Evolutionary conservation across 495 filamentous ascomycete species (phyloP).

Genomic region (Penicillium salamii): DNA sequence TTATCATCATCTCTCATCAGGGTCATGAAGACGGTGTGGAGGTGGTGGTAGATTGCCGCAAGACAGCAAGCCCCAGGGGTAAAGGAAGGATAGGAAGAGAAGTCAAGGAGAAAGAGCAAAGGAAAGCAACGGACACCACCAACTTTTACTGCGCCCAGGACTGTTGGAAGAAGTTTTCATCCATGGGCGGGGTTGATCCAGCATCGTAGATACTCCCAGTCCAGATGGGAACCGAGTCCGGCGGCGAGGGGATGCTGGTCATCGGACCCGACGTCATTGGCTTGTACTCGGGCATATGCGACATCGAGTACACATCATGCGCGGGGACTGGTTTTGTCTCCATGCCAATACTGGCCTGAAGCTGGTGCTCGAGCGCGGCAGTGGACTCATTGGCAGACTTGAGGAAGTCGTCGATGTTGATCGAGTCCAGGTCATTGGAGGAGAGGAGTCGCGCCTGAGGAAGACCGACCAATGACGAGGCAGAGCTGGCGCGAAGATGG

Average conservation of each 20-base stretch:
- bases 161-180: conserved; percentile 33
- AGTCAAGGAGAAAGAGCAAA: conserved; percentile 8
- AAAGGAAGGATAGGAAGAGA: conserved; percentile 7
- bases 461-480: conserved; percentile 53
- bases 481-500: conserved; percentile 50
- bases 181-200: conserved; percentile 28
- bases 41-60: conserved; percentile 46
- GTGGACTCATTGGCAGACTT: conserved; percentile 48
- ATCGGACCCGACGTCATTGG: conserved; percentile 15
- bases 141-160: conserved; percentile 36
- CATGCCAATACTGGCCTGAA: conserved; percentile 43
- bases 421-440: conserved; percentile 52
- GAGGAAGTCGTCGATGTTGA: conserved; percentile 65
- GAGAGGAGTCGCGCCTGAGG: conserved; percentile 50
- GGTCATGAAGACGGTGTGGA: conserved; percentile 51
- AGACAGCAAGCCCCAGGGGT: conserved; percentile 13
- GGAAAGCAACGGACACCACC: conserved; percentile 11
- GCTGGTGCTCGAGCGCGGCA: conserved; percentile 44
- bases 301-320: conserved; percentile 34
- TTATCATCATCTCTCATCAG: conserved; percentile 56
- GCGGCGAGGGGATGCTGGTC: conserved; percentile 21
- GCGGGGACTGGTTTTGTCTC: conserved; percentile 35
- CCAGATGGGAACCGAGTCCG: conserved; percentile 39
- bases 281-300: conserved; percentile 29
- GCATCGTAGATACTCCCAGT: conserved; percentile 35